Evolutionary conservation across 257 asterid genomes (phyloP).

Genomic region (Primulina tabacum): DNA sequence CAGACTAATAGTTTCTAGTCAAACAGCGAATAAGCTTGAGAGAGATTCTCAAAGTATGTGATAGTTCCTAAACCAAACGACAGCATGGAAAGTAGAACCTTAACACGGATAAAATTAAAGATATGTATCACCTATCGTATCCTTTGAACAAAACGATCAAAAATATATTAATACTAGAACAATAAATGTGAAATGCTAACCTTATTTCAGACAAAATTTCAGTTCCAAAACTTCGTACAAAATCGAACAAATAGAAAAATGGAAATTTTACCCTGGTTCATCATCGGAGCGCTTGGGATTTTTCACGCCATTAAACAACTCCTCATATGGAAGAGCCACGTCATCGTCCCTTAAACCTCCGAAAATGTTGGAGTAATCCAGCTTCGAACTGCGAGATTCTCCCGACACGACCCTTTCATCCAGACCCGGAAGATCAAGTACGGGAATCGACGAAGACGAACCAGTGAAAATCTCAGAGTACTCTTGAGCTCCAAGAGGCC

Average conservation of each 20-base stretch:
- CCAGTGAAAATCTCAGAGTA: conserved; percentile 71
- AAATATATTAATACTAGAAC: neutral
- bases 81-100: conserved; percentile 9
- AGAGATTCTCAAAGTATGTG: neutral
- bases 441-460: conserved; percentile 63
- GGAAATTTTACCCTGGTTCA: conserved; percentile 38
- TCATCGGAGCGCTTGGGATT: conserved; percentile 23
- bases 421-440: conserved; percentile 65
- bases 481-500: conserved; percentile 44
- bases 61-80: neutral
- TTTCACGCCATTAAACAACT: conserved; percentile 42
- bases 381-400: conserved; percentile 42
- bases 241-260: neutral
- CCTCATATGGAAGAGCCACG: conserved; percentile 50
- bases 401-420: conserved; percentile 42
- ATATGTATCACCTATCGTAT: neutral
- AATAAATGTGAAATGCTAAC: neutral
- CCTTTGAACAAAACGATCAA: neutral
- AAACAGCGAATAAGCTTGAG: neutral
- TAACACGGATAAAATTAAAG: neutral
- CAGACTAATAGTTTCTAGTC: neutral
- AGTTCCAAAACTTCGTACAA: neutral
- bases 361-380: conserved; percentile 70
- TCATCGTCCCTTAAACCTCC: conserved; percentile 58
- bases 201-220: neutral